Base-by-base conservation (phyloP, 345 rosid species). In the Eucalyptus pumila region DNA sequence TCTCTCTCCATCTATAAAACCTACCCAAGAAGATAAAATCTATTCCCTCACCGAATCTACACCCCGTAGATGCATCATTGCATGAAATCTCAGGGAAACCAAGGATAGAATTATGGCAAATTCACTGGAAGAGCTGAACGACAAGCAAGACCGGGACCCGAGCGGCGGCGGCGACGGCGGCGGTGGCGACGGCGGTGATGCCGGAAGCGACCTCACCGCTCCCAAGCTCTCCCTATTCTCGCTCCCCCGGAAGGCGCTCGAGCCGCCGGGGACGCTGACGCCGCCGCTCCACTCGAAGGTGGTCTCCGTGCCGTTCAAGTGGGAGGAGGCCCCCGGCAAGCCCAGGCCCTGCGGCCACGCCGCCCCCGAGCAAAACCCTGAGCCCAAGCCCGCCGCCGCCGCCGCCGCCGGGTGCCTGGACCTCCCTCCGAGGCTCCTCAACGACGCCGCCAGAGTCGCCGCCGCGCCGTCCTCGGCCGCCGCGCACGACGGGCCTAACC, bases 281-380 rank as follows among this genome's bases (percentile, higher is more conserved):
- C 95, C 99, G 13, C 99, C 99, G 17, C 88, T 95, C 86, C 91
- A 94, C 37, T 51, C 92, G 69, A 76, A 76, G 83, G 88, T 87
- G 11, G 98, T 92, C 60, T 93, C 99, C 40, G 87, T 97, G 47
- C 99, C 99, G 17, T 97, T 97, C 80, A 91, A 89, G 87, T 97
- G 99, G 99, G 99, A 97, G 89, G 99, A 96, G 91, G 98, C 93
- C 19, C 99, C 99, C 0, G 99, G 99, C 19, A 95, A 92, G 95
- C 99, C 99, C 23, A 94, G 96, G 45, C 91, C 91, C 40, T 89
- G 87, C 86, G 56, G 50, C 92, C 37, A 24, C 34, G 86, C 87
- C 62, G 21, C 56, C 44, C 52, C 72, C 54, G 76, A 52, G 10
- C 24, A 8, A 52, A 52, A 52, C 10, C 37, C 58, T 44, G 80